Percentiles rank a stretch among this genome's conserved stretches.
These are phyloP conservation scores for Didymosphaeria variabile DNA, from an alignment of 2,329 filamentous ascomycete species.

Conservation along the genomic window DNA sequence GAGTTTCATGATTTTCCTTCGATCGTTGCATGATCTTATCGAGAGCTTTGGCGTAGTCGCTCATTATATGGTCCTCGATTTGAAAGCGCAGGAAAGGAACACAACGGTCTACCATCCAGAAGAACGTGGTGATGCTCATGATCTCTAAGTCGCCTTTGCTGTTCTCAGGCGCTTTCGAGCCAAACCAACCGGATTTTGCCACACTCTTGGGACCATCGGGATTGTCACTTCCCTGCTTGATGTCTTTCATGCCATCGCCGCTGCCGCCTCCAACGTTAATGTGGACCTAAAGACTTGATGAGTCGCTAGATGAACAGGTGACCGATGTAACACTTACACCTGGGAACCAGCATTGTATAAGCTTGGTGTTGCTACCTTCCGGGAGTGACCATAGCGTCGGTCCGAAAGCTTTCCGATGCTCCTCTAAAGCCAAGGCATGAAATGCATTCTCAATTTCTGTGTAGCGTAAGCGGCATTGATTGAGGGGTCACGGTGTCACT, in stretches of 20 bases:
- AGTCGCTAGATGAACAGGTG: not conserved
- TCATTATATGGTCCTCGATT: constrained; percentile 12
- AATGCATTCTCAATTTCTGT: constrained; percentile 61
- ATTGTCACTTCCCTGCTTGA: constrained; percentile 44
- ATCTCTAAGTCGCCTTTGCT: constrained; percentile 1
- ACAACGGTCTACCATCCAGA: constrained; percentile 15
- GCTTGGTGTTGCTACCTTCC: constrained; percentile 45
- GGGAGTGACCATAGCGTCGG: constrained; percentile 61
- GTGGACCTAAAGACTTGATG: constrained; percentile 39
- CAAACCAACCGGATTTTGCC: not conserved
- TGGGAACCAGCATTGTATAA: constrained; percentile 63
- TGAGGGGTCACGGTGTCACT: too few species aligned
- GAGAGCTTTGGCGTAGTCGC: constrained; percentile 19
- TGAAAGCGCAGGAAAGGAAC: constrained; percentile 15
- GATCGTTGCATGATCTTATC: constrained; percentile 23
- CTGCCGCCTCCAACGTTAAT: constrained; percentile 62
- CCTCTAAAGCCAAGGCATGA: constrained; percentile 64
- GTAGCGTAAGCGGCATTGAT: not conserved
- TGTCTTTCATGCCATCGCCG: constrained; percentile 35
- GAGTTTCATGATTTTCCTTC: not conserved
- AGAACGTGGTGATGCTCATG: constrained; percentile 11
- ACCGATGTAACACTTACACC: constrained; percentile 44
- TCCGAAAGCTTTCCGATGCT: constrained; percentile 61
- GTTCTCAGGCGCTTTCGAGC: not conserved
- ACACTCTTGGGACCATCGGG: not conserved